Conservation (phyloP, 2,329 filamentous ascomycete species). For the Penicillium aurantiogriseum region DNA sequence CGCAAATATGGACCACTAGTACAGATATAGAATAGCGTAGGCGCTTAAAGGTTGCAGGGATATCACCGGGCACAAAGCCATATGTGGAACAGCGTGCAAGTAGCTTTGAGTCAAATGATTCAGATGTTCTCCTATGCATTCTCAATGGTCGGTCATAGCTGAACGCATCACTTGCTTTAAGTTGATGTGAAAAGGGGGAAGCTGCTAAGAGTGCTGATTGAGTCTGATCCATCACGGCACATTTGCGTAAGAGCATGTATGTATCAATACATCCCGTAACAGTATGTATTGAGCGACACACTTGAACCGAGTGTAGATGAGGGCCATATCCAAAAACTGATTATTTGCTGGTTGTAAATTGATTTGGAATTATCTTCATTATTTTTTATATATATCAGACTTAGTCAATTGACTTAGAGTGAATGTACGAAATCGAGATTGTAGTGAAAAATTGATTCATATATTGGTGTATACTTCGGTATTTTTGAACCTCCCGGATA, state of each 20-base stretch:
- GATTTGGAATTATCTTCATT: not conserved
- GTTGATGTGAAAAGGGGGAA: not conserved
- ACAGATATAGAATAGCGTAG: not conserved
- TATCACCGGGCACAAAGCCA: not conserved
- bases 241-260: not conserved
- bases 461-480: not conserved
- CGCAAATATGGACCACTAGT: not conserved
- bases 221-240: not conserved
- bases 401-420: too few species aligned
- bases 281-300: not conserved
- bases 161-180: not conserved
- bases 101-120: not conserved
- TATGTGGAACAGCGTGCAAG: not conserved
- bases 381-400: not conserved
- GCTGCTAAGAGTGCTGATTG: not conserved
- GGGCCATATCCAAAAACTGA: not conserved
- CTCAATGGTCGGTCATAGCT: not conserved
- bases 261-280: not conserved
- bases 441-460: not conserved
- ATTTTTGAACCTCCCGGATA: not conserved
- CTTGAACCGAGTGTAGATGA: not conserved
- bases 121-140: not conserved
- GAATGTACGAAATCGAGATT: not conserved
- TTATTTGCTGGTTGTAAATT: not conserved
- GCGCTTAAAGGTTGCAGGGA: not conserved